Percentiles rank a stretch among this genome's conserved stretches.
These are phyloP conservation scores for Trichoderma citrinoviride DNA, from an alignment of 2,329 filamentous ascomycete genomes.

Conservation along the genomic window DNA sequence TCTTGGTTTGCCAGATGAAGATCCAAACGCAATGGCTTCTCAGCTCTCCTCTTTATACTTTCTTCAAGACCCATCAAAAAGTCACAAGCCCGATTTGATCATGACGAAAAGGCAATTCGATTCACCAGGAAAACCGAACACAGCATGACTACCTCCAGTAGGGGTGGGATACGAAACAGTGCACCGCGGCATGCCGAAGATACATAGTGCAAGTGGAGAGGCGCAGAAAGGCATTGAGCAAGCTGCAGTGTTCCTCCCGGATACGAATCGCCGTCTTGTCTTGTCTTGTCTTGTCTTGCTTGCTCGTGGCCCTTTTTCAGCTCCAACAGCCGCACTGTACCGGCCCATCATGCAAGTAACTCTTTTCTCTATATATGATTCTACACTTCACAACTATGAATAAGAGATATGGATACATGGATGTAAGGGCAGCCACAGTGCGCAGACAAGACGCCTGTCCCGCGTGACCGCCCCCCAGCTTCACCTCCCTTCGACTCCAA, in stretches of 20 bases:
- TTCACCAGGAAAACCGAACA: too few species aligned
- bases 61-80: neutral
- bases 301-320: neutral
- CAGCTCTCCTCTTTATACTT: constrained; percentile 10
- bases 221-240: neutral
- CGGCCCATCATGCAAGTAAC: neutral
- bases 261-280: constrained; percentile 14
- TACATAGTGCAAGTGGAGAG: constrained; percentile 17
- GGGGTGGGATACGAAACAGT: neutral
- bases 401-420: too few species aligned
- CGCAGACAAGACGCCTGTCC: neutral
- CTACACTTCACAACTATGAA: neutral
- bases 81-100: constrained; percentile 4
- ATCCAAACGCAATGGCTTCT: neutral
- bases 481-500: neutral
- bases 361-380: neutral
- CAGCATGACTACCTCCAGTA: too few species aligned
- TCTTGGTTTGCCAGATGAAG: neutral
- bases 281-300: neutral
- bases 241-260: constrained; percentile 22
- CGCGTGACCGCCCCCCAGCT: constrained; percentile 11
- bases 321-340: neutral
- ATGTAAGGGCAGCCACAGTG: neutral
- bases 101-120: constrained; percentile 6
- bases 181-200: constrained; percentile 10